These are phyloP conservation scores for Diversispora epigaea DNA, from an alignment of 192 early-diverging fungal species.

Conservation along the genomic window DNA sequence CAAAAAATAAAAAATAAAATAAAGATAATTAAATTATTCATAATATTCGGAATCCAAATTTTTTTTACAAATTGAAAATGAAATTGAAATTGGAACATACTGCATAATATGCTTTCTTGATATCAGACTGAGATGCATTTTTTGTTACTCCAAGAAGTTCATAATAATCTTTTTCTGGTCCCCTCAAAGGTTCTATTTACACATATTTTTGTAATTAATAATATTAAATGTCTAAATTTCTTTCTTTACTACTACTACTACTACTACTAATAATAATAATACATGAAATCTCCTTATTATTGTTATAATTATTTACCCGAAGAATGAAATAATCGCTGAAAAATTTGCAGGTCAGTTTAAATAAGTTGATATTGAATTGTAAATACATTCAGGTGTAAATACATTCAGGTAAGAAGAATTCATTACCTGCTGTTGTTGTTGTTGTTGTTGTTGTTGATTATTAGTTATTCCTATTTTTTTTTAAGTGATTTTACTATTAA, in stretches of 20 bases:
- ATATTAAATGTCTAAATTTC: not conserved
- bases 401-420: not conserved
- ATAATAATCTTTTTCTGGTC: conserved; percentile 75
- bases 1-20: conserved; percentile 18
- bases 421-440: not conserved
- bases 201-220: not conserved
- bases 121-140: conserved; percentile 76
- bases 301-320: not conserved
- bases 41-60: too few relatives aligned
- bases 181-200: not conserved
- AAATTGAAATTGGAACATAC: conserved; percentile 44
- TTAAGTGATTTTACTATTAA: not conserved
- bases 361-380: not conserved
- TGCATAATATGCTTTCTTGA: conserved; percentile 97
- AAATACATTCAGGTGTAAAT: not conserved
- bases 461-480: not conserved
- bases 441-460: too few relatives aligned
- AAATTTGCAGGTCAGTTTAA: not conserved
- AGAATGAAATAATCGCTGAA: conserved; percentile 22
- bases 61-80: conserved; percentile 4
- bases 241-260: not conserved
- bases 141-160: conserved; percentile 81
- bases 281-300: not conserved
- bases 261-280: not conserved
- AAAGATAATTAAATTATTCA: not conserved